Conservation (phyloP, 352 stramenopile species). For the Pilasporangium apinafurcum region DNA sequence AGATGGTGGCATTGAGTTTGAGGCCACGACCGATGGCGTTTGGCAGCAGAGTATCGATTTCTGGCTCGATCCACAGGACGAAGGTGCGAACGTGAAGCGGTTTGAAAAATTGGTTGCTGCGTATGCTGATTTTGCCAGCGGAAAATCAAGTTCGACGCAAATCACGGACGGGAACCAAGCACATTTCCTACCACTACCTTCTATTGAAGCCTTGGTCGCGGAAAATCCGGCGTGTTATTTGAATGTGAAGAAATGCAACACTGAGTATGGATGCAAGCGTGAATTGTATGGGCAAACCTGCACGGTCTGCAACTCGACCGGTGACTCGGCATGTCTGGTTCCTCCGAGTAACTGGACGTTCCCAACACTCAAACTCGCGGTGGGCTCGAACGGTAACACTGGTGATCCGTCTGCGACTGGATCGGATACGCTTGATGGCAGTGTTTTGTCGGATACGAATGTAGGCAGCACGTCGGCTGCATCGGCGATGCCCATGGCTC, state of each 20-base stretch:
- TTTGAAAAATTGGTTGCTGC: constrained; percentile 38
- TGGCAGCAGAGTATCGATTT: constrained; percentile 59
- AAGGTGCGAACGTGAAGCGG: constrained; percentile 38
- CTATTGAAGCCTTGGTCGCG: constrained; percentile 25
- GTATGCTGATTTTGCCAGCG: constrained; percentile 50
- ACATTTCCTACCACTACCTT: constrained; percentile 51
- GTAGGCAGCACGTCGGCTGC: background rate
- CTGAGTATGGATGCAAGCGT: constrained; percentile 41
- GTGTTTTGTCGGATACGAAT: background rate
- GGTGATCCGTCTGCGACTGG: constrained; percentile 13
- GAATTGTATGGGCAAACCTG: constrained; percentile 60
- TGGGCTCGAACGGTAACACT: constrained; percentile 38
- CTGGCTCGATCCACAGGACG: constrained; percentile 63
- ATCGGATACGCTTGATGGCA: constrained; percentile 1
- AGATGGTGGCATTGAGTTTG: constrained; percentile 54
- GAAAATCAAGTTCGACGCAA: constrained; percentile 21
- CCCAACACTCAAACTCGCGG: constrained; percentile 35
- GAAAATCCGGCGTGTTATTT: constrained; percentile 64
- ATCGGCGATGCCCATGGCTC: background rate
- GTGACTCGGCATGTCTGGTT: constrained; percentile 25
- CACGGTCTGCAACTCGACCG: constrained; percentile 43
- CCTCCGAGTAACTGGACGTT: constrained; percentile 40
- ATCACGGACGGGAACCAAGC: constrained; percentile 22
- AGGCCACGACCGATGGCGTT: constrained; percentile 21
- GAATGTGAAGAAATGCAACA: constrained; percentile 58